Evolutionary conservation across 345 rosid species (phyloP).

Genomic region (Barbarea vulgaris): DNA sequence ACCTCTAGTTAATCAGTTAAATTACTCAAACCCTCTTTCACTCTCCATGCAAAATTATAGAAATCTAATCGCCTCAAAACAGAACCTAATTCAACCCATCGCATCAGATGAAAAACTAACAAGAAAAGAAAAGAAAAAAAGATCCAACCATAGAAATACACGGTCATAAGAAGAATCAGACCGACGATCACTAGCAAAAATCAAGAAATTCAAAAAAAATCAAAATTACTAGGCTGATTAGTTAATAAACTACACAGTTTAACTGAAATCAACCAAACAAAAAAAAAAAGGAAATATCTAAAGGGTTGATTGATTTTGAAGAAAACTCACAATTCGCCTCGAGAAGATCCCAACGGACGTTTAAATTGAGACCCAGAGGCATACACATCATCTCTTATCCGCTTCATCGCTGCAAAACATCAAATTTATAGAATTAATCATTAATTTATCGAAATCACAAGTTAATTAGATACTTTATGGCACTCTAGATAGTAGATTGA

Average conservation of each 20-base stretch:
- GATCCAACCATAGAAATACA: not conserved
- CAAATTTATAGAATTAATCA: not conserved
- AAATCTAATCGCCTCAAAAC: not conserved
- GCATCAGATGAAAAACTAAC: not conserved
- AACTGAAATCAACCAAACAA: not conserved
- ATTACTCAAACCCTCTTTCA: not conserved
- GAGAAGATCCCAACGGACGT: conserved; percentile 64
- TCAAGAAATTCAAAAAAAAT: not conserved
- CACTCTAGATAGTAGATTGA: conserved; percentile 1
- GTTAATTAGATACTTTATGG: conserved; percentile 13
- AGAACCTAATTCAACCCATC: not conserved
- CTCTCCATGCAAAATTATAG: conserved; percentile 19
- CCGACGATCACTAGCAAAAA: not conserved
- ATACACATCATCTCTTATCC: conserved; percentile 65
- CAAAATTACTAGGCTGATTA: not conserved
- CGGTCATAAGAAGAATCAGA: not conserved
- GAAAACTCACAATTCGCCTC: conserved; percentile 69
- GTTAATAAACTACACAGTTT: not conserved
- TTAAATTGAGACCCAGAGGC: conserved; percentile 68
- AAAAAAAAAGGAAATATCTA: not conserved
- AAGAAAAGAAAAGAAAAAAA: not conserved
- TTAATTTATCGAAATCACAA: conserved; percentile 4
- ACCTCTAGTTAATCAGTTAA: conserved; percentile 16
- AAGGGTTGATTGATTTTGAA: not conserved
- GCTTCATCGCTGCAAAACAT: conserved; percentile 64